Evolutionary conservation across 2,329 filamentous ascomycete species (phyloP), one percentile per base, ranked within the genome.

Genomic region (Aureobasidium sp.): DNA sequence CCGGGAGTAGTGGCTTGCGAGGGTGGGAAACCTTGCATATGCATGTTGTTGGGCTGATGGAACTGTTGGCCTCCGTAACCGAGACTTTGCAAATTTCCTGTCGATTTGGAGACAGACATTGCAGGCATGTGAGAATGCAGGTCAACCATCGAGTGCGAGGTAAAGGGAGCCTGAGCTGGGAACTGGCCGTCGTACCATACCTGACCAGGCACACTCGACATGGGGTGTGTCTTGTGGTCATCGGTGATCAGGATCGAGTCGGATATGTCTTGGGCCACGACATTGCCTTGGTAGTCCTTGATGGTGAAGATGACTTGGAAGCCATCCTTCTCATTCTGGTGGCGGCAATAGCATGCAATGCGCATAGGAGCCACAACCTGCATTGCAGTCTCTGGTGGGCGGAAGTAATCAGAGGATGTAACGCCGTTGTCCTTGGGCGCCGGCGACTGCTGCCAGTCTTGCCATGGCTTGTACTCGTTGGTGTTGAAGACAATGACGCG

Each of bases 211-310:
- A 71, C 66, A 2, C 68, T 64, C 9, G 71, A 64, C 36, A 70
- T 67, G 59, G 71, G 71, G 68, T 90, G 88, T 8, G 91, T 96
- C 78, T 97, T 97, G 78, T 97, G 93, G 70, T 99, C 93, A 72
- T 99, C 93, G 1, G 94, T 97, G 66, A 97, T 97, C 83, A 97
- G 93, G 66, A 97, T 96, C 0, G 91, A 89, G 61, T 88, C 86
- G 22, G 90, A 91, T 66, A 96, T 87, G 58, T 87, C 85, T 75
- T 99, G 93, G 7, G 91, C 89, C 47, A 97, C 78, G 36, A 96
- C 78, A 48, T 86, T 85, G 68, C 87, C 89, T 65, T 85, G 78
- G 70, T 84, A 84, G 74, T 97, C 90, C 71, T 92, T 96, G 70
- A 99, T 82, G 1, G 93, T 97, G 75, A 97, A 96, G 65, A 99